phyloP scores from a whole-genome alignment of 129 eudicot genomes.

The Glebionis coronaria region DNA sequence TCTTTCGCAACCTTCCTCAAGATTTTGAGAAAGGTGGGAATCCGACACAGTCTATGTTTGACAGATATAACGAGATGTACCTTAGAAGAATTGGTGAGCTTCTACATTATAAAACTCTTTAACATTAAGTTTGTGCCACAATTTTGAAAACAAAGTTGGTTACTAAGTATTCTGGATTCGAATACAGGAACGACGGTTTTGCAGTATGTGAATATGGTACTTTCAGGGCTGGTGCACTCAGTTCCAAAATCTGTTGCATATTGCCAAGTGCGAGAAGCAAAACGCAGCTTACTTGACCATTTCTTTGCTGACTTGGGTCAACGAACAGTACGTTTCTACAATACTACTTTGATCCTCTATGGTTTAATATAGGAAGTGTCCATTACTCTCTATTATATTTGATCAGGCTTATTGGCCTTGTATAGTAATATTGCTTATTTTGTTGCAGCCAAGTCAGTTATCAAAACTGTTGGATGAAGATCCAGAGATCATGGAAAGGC shows the following conservation, averaged over 20 bases:
- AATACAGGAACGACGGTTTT: conserved; percentile 29
- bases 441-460: conserved; percentile 42
- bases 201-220: conserved; percentile 48
- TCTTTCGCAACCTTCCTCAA: conserved; percentile 52
- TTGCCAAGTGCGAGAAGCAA: conserved; percentile 58
- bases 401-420: too few species aligned
- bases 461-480: conserved; percentile 49
- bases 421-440: neutral
- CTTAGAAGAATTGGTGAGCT: conserved; percentile 45
- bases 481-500: conserved; percentile 48
- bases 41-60: conserved; percentile 38
- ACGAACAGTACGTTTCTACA: conserved; percentile 39
- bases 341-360: neutral
- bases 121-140: neutral
- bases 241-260: conserved; percentile 53
- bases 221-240: conserved; percentile 42
- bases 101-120: neutral
- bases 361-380: neutral
- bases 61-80: conserved; percentile 43
- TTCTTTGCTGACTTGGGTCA: conserved; percentile 50
- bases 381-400: too few species aligned
- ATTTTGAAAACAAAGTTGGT: neutral
- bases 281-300: conserved; percentile 40
- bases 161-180: neutral
- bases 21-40: conserved; percentile 50